phyloP scores from a whole-genome alignment of 2,329 filamentous ascomycete species.

The Clathrospora elynae region DNA sequence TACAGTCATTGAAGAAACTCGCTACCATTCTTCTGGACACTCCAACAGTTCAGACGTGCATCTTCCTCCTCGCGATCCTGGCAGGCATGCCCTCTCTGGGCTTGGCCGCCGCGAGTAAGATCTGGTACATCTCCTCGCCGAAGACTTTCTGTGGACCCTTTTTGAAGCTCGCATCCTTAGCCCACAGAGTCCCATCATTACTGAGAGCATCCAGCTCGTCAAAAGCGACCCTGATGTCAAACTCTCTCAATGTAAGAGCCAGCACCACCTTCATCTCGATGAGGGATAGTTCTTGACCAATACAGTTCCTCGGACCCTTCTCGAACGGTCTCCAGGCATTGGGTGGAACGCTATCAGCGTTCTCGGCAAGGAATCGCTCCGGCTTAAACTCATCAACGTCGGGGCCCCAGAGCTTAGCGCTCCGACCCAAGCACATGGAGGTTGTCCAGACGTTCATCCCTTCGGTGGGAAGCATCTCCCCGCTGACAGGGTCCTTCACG shows the following conservation, averaged over 20 bases:
- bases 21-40: neutral
- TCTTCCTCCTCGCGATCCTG: conserved; percentile 21
- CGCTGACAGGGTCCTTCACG: conserved; percentile 26
- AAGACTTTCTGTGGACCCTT: conserved; percentile 26
- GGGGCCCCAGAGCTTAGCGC: conserved; percentile 24
- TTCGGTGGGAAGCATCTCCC: conserved; percentile 27
- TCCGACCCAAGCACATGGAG: conserved; percentile 22
- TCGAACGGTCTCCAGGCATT: conserved; percentile 49
- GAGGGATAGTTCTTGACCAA: conserved; percentile 28
- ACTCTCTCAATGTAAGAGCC: conserved; percentile 20
- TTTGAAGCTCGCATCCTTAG: conserved; percentile 17
- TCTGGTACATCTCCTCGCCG: conserved; percentile 35
- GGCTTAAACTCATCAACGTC: conserved; percentile 29
- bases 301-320: conserved; percentile 38
- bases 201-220: conserved; percentile 17
- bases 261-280: conserved; percentile 24
- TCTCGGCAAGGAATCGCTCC: conserved; percentile 29
- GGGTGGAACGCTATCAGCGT: conserved; percentile 15
- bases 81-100: conserved; percentile 35
- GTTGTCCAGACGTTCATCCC: conserved; percentile 21
- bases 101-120: conserved; percentile 34
- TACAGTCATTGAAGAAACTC: neutral
- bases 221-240: conserved; percentile 30
- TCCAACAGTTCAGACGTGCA: neutral
- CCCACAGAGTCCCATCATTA: conserved; percentile 28